phyloP scores from a whole-genome alignment of 108 stramenopile genomes.

The Nitzschia sp. region DNA sequence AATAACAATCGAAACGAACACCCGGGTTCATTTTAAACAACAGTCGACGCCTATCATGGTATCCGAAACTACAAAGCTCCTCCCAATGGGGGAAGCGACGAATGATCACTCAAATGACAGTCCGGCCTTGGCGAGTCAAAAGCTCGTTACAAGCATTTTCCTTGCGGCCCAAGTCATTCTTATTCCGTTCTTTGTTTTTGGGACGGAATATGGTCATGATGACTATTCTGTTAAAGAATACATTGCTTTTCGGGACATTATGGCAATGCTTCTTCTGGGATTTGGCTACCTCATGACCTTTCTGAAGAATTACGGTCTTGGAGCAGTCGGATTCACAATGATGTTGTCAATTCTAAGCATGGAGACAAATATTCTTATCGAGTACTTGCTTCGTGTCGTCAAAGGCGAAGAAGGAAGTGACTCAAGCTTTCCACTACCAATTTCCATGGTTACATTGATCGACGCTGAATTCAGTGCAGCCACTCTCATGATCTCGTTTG shows the following conservation, averaged over 20 bases:
- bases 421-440: constrained; percentile 22
- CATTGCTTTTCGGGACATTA: constrained; percentile 37
- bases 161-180: not conserved
- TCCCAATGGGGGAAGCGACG: not conserved
- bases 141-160: constrained; percentile 2
- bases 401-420: constrained; percentile 16
- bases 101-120: not conserved
- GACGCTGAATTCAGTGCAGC: constrained; percentile 52
- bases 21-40: no score
- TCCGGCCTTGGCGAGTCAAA: not conserved
- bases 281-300: constrained; percentile 69
- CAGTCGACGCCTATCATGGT: not conserved
- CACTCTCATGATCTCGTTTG: constrained; percentile 55
- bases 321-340: constrained; percentile 54
- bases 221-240: constrained; percentile 22
- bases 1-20: no score
- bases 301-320: constrained; percentile 45
- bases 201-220: not conserved
- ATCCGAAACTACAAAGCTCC: constrained; percentile 1
- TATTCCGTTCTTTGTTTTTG: constrained; percentile 7
- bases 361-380: constrained; percentile 39
- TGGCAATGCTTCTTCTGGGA: constrained; percentile 53
- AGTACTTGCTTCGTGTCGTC: constrained; percentile 18
- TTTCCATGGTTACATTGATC: constrained; percentile 33
- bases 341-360: constrained; percentile 37